phyloP scores from a whole-genome alignment of 2,329 filamentous ascomycete species.

The Arthrobotrys iridis region DNA sequence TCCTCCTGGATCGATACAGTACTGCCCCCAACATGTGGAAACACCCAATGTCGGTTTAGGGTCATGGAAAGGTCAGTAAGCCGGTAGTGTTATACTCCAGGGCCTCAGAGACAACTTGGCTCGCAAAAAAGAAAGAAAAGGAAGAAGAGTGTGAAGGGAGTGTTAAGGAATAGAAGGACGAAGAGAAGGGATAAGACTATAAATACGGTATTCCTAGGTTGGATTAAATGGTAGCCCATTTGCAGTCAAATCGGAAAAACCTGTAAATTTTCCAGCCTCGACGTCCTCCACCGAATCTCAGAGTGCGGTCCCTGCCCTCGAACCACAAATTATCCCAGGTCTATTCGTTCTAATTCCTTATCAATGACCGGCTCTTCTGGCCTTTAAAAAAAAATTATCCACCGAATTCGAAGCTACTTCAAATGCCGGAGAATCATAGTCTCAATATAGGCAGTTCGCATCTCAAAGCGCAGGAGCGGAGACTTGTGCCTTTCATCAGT shows the following conservation, averaged over 20 bases:
- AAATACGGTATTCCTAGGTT: too few species aligned
- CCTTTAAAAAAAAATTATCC: neutral
- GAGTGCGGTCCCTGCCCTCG: too few species aligned
- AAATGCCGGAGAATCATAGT: neutral
- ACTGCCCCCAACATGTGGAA: neutral
- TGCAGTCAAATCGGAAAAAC: too few species aligned
- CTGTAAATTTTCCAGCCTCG: too few species aligned
- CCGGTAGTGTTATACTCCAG: too few species aligned
- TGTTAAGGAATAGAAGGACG: too few species aligned
- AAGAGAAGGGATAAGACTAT: too few species aligned
- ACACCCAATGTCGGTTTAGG: neutral
- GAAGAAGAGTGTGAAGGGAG: too few species aligned
- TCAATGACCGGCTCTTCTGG: neutral
- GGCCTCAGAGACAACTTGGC: too few species aligned
- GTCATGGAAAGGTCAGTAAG: neutral
- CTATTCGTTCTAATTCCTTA: neutral
- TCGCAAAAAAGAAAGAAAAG: too few species aligned
- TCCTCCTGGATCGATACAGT: slow-evolving; percentile 4
- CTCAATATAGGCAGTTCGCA: neutral
- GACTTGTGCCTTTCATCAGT: neutral
- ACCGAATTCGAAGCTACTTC: neutral
- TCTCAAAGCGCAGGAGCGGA: neutral
- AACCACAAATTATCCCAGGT: neutral
- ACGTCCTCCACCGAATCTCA: too few species aligned
- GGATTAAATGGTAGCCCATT: too few species aligned